Base-by-base conservation (phyloP, 495 filamentous ascomycete genomes). In the Aspergillus wentii region DNA sequence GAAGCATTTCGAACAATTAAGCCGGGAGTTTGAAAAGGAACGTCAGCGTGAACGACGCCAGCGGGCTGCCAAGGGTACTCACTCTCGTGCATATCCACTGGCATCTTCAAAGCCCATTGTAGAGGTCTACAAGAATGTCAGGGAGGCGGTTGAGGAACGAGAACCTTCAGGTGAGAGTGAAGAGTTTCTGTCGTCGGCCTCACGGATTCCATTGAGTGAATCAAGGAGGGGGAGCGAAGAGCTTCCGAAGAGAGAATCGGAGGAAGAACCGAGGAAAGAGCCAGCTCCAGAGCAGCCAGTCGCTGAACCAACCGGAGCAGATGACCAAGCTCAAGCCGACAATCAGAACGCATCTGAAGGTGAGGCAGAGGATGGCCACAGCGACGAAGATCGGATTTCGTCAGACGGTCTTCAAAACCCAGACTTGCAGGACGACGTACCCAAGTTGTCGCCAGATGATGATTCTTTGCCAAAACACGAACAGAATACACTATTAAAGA, bases 11-110 rank as follows among this genome's bases (percentile, higher is more conserved):
- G 94, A 99, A 57, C 89, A 96, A 53, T 62, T 99, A 22, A 94
- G 88, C 41, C 83, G 90, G 5, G 94, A 99, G 48, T 97, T 98
- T 47, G 90, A 99, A 52, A 94, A 89, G 54, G 91, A 97, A 66
- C 74, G 94, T 25, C 75, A 90, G 33, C 84, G 83, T 40, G 90
- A 99, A 52, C 77, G 83, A 53, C 80, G 80, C 33, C 83, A 89
- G 50, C 74, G 87, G 40, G 85, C 85, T 29, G 84, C 86, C n/a
- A 87, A 81, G 48, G 83, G 80, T 51, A 79, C 80, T 11, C 82
- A 86, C 52, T 80, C 85, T 1, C 78, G 90, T 38, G 88, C 86
- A 14, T 89, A 88, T 51, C 92, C 91, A 11, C 78, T 90, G 40
- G 83, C 88, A 10, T 88, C 87, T n/a, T 94, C 91, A 16, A 92